phyloP scores from a whole-genome alignment of 306 rosid genomes.

The Pueraria montana region DNA sequence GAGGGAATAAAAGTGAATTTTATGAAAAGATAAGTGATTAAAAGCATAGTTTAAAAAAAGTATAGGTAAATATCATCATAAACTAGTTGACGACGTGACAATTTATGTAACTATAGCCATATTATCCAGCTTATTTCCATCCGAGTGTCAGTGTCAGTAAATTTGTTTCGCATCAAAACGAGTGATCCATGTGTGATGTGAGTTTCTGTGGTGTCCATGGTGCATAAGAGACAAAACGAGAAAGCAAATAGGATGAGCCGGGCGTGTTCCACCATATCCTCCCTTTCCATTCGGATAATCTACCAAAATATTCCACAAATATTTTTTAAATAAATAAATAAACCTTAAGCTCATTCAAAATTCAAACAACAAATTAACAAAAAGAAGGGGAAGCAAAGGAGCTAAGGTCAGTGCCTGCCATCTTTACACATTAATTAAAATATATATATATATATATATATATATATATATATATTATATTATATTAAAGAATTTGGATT shows the following conservation, averaged over 20 bases:
- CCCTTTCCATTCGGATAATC: conserved; percentile 51
- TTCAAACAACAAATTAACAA: neutral
- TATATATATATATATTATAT: no score
- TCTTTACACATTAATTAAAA: neutral
- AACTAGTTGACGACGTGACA: no score
- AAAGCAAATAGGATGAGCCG: conserved; percentile 46
- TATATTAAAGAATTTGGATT: no score
- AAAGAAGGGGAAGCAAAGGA: conserved; percentile 2
- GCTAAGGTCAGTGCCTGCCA: conserved; percentile 34
- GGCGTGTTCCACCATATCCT: conserved; percentile 56
- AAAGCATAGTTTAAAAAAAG: no score
- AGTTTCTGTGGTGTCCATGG: neutral
- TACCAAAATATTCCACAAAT: conserved; percentile 1
- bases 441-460: no score
- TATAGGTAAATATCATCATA: no score
- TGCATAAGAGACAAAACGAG: conserved; percentile 41
- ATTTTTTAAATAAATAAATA: neutral
- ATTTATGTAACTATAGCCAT: no score
- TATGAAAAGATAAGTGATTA: no score
- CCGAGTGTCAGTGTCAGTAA: neutral
- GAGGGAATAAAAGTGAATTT: no score
- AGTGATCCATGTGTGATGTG: conserved; percentile 42
- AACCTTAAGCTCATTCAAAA: neutral
- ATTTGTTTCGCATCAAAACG: conserved; percentile 7
- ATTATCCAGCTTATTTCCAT: no score